phyloP scores from a whole-genome alignment of 495 filamentous ascomycete genomes.

The Lichina pygmaea region DNA sequence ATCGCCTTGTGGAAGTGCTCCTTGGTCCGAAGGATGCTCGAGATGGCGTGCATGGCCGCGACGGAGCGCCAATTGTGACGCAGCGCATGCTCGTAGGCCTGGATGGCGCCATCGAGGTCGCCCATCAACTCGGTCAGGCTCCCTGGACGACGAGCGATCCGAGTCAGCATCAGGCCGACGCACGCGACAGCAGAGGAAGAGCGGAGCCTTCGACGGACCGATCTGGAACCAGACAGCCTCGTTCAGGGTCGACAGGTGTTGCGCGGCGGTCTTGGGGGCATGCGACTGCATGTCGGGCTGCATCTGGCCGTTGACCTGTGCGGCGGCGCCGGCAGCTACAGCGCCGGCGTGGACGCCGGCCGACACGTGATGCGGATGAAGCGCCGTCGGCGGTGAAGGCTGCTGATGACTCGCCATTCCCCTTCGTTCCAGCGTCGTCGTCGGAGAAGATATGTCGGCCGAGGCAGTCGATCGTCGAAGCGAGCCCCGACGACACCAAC shows the following conservation, averaged over 20 bases:
- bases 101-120: conserved; percentile 65
- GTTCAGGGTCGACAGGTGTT: conserved; percentile 38
- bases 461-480: background rate
- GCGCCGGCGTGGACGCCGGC: background rate
- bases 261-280: conserved; percentile 27
- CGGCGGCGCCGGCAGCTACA: background rate
- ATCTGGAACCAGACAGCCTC: conserved; percentile 87
- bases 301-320: conserved; percentile 2
- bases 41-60: conserved; percentile 82
- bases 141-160: conserved; percentile 20
- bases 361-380: conserved; percentile 2
- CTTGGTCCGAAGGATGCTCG: conserved; percentile 64
- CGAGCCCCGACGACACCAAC: background rate
- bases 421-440: background rate
- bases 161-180: conserved; percentile 14
- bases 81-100: conserved; percentile 71
- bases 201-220: conserved; percentile 14
- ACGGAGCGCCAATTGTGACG: conserved; percentile 74
- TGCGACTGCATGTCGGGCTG: conserved; percentile 18
- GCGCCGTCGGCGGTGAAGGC: conserved; percentile 2
- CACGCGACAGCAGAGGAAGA: too few relatives aligned
- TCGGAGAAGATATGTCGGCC: background rate
- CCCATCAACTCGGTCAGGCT: conserved; percentile 68
- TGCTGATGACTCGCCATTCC: conserved; percentile 3
- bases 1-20: conserved; percentile 88